Conservation (phyloP, 352 stramenopile species). For the Phytophthora brassicae region DNA sequence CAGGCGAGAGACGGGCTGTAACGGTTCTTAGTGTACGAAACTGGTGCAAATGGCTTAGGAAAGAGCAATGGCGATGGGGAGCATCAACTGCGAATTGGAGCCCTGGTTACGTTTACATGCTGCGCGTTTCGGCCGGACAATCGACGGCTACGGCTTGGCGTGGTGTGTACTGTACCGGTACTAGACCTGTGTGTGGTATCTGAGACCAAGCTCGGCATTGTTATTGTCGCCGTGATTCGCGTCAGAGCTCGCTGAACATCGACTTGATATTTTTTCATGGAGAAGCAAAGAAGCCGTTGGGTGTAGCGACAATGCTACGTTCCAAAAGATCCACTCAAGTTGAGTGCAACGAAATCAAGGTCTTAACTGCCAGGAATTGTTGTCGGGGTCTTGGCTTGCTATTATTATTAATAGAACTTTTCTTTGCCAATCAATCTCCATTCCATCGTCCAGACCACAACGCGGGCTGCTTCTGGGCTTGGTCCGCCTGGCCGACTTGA, state of each 20-base stretch:
- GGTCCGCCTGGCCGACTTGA: constrained; percentile 1
- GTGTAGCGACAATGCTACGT: constrained; percentile 18
- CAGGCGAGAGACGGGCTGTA: constrained; percentile 18
- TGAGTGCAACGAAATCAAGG: no score
- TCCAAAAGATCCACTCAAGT: no score
- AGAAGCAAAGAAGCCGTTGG: no score
- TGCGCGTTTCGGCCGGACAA: no score
- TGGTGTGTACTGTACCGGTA: no score
- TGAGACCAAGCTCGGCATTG: neutral
- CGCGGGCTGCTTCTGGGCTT: constrained; percentile 7
- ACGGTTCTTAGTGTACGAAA: constrained; percentile 12
- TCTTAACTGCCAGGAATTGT: no score
- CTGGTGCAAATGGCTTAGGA: constrained; percentile 18
- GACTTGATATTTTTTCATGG: constrained; percentile 10
- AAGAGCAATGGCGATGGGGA: neutral
- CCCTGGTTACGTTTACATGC: no score
- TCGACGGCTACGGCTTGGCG: no score
- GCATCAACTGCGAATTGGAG: neutral
- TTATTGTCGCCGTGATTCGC: constrained; percentile 1
- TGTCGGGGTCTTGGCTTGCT: neutral
- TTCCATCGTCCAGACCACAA: no score
- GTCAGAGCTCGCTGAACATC: neutral
- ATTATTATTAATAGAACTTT: no score
- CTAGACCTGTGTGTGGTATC: no score
- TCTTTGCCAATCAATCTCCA: no score